Evolutionary conservation across 352 stramenopile genomes (phyloP).

Genomic region (Salisapilia sapeloensis): DNA sequence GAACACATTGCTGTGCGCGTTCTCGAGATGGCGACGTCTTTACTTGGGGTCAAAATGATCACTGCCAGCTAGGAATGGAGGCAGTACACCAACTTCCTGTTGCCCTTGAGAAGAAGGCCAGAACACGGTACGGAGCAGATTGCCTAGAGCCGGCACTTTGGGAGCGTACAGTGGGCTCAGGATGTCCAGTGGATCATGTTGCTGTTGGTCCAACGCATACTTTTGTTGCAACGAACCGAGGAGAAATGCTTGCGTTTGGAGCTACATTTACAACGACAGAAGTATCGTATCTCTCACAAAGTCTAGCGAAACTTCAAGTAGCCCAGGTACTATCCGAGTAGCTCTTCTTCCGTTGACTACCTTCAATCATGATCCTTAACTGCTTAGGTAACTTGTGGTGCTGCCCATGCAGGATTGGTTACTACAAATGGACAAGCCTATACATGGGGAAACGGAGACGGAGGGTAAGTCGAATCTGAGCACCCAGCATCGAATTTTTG

Average conservation of each 20-base stretch:
- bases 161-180: slow-evolving; percentile 42
- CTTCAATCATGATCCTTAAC: neutral
- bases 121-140: slow-evolving; percentile 41
- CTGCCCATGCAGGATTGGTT: slow-evolving; percentile 62
- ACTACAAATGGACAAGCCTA: slow-evolving; percentile 51
- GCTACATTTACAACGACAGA: slow-evolving; percentile 45
- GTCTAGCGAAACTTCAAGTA: slow-evolving; percentile 36
- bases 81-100: slow-evolving; percentile 36
- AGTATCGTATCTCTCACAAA: slow-evolving; percentile 31
- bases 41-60: slow-evolving; percentile 73
- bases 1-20: slow-evolving; percentile 51
- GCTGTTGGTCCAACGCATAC: slow-evolving; percentile 61
- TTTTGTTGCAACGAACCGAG: slow-evolving; percentile 28
- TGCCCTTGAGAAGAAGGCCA: slow-evolving; percentile 29
- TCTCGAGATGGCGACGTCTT: slow-evolving; percentile 73
- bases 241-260: slow-evolving; percentile 44
- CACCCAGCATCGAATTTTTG: neutral
- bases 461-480: too few relatives aligned
- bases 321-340: slow-evolving; percentile 24
- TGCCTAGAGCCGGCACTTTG: slow-evolving; percentile 37
- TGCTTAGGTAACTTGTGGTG: slow-evolving; percentile 68
- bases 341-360: neutral
- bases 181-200: slow-evolving; percentile 28
- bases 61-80: slow-evolving; percentile 59
- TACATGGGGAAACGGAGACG: slow-evolving; percentile 73